Evolutionary conservation across 495 filamentous ascomycete genomes (phyloP).

Genomic region (Thozetella sp.): DNA sequence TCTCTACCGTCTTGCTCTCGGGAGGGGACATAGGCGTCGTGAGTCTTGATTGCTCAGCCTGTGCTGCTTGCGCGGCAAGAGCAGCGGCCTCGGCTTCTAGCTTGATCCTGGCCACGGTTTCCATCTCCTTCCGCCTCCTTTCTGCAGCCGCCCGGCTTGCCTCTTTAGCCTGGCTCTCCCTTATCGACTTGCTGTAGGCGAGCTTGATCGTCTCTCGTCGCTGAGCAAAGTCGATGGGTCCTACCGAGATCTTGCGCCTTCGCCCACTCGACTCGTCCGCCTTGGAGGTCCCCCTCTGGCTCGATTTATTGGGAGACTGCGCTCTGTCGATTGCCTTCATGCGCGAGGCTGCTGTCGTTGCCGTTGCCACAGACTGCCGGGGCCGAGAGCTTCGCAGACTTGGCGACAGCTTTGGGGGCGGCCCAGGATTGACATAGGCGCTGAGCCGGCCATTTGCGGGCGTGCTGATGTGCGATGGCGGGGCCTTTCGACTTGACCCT

Average conservation of each 20-base stretch:
- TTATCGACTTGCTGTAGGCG: slow-evolving; percentile 76
- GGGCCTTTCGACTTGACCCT: slow-evolving; percentile 26
- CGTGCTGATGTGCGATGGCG: slow-evolving; percentile 26
- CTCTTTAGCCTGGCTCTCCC: slow-evolving; percentile 66
- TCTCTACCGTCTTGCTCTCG: neutral
- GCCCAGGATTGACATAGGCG: slow-evolving; percentile 48
- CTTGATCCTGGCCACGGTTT: slow-evolving; percentile 33
- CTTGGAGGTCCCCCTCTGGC: slow-evolving; percentile 32
- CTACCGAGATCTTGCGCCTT: slow-evolving; percentile 53
- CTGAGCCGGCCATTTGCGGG: slow-evolving; percentile 45
- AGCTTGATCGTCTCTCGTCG: slow-evolving; percentile 76
- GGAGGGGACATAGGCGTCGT: neutral
- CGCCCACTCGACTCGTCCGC: slow-evolving; percentile 31
- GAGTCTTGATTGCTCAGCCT: slow-evolving; percentile 3
- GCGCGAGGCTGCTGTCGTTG: slow-evolving; percentile 66
- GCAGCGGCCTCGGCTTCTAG: slow-evolving; percentile 29
- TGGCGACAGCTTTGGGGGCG: slow-evolving; percentile 58
- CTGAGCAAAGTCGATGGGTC: slow-evolving; percentile 77
- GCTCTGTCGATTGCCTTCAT: slow-evolving; percentile 50
- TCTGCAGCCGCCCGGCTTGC: slow-evolving; percentile 44
- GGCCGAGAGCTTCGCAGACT: slow-evolving; percentile 81
- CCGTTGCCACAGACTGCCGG: slow-evolving; percentile 75
- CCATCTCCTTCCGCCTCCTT: slow-evolving; percentile 38
- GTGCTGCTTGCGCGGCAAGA: slow-evolving; percentile 18
- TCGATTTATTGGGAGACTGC: slow-evolving; percentile 33